Evolutionary conservation across 805 yeast species (phyloP).

Genomic region (Kodamaea nitidulidarum): DNA sequence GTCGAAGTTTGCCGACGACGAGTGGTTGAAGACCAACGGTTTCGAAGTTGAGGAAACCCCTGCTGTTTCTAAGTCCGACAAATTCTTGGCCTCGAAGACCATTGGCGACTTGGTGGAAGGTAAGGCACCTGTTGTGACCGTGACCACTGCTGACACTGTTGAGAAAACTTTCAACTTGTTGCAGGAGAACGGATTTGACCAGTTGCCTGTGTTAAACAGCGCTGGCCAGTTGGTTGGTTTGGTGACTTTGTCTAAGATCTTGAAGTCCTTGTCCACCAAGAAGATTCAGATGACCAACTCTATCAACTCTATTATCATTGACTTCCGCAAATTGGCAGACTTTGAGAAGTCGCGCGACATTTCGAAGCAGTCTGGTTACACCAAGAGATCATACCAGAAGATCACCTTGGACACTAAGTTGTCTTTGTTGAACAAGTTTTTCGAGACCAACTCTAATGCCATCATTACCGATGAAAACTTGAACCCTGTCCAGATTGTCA

Average conservation of each 20-base stretch:
- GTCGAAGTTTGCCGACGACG: slow-evolving; percentile 85
- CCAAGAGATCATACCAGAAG: slow-evolving; percentile 62
- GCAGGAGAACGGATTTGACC: slow-evolving; percentile 78
- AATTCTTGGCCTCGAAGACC: slow-evolving; percentile 38
- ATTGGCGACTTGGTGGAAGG: slow-evolving; percentile 60
- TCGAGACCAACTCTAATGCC: slow-evolving; percentile 82
- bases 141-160: slow-evolving; percentile 54
- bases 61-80: slow-evolving; percentile 39
- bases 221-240: slow-evolving; percentile 67
- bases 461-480: slow-evolving; percentile 68
- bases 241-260: slow-evolving; percentile 68
- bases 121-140: slow-evolving; percentile 77
- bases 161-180: slow-evolving; percentile 64
- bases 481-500: slow-evolving; percentile 78
- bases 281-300: slow-evolving; percentile 52
- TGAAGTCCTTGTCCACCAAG: slow-evolving; percentile 63
- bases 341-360: slow-evolving; percentile 62
- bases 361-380: slow-evolving; percentile 49
- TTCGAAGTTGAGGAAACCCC: slow-evolving; percentile 48
- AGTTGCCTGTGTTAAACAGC: slow-evolving; percentile 67
- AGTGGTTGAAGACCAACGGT: slow-evolving; percentile 80
- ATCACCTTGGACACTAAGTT: slow-evolving; percentile 65
- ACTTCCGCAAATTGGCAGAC: slow-evolving; percentile 69
- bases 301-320: slow-evolving; percentile 59
- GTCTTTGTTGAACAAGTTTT: slow-evolving; percentile 67